A percentile compares a stretch with the other conserved stretches of the same genome.
Conservation (phyloP, 2,329 filamentous ascomycete genomes). For the Verticillium dahliae region DNA sequence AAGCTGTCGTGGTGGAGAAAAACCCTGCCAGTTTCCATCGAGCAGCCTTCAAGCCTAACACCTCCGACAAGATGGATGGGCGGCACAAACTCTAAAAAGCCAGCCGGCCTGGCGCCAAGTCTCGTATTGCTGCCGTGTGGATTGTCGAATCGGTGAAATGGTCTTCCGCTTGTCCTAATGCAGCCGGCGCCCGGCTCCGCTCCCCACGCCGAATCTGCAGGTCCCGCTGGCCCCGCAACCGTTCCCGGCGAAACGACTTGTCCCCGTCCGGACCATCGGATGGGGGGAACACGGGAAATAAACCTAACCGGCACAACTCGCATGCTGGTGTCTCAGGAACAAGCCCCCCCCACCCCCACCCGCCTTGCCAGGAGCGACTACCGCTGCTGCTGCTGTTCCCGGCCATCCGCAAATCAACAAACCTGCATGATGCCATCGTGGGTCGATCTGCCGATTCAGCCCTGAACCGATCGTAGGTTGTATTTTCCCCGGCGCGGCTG, state of each 20-base stretch:
- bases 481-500: not conserved
- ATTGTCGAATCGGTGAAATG: not conserved
- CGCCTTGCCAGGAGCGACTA: not conserved
- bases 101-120: not conserved
- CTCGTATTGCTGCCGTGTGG: not conserved
- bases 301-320: not conserved
- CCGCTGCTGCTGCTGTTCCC: not conserved
- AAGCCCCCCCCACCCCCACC: not conserved
- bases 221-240: not conserved
- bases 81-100: not conserved
- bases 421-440: not conserved
- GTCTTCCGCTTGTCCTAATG: not conserved
- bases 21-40: too few species aligned
- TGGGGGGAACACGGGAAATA: not conserved
- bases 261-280: not conserved
- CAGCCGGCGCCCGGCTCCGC: not conserved
- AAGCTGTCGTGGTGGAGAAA: too few species aligned
- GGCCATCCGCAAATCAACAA: not conserved
- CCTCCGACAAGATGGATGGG: not conserved
- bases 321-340: not conserved
- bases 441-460: not conserved
- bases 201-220: not conserved
- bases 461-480: not conserved
- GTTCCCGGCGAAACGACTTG: not conserved
- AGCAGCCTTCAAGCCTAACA: too few species aligned